Evolutionary conservation across 345 rosid genomes (phyloP).

Genomic region (Arabidopsis suecica): DNA sequence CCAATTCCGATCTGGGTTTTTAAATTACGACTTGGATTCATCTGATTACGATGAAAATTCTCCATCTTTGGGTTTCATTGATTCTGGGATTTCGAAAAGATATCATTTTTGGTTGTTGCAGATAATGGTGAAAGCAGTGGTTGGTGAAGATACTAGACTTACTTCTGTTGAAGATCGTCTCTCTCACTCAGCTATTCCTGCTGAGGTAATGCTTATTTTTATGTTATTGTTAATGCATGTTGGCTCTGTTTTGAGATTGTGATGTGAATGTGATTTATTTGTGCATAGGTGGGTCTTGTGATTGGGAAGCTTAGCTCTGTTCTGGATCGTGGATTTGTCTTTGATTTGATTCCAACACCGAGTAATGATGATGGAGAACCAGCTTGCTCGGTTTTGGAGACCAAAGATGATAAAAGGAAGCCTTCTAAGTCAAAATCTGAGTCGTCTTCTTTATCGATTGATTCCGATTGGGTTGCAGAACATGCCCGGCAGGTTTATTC

Average conservation of each 20-base stretch:
- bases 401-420: slow-evolving; percentile 65
- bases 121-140: slow-evolving; percentile 83
- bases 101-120: background rate
- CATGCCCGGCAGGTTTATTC: slow-evolving; percentile 84
- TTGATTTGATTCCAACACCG: slow-evolving; percentile 84
- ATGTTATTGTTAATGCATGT: background rate
- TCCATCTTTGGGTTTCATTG: background rate
- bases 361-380: slow-evolving; percentile 74
- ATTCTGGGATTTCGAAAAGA: slow-evolving; percentile 8
- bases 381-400: slow-evolving; percentile 67
- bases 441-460: slow-evolving; percentile 64
- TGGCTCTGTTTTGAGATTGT: background rate
- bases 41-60: background rate
- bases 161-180: slow-evolving; percentile 74
- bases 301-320: slow-evolving; percentile 84
- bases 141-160: slow-evolving; percentile 84
- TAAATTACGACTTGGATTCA: background rate
- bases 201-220: slow-evolving; percentile 55
- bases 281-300: slow-evolving; percentile 76
- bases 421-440: slow-evolving; percentile 69
- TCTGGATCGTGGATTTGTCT: slow-evolving; percentile 82
- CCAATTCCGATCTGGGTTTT: slow-evolving; percentile 31
- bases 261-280: slow-evolving; percentile 6
- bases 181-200: slow-evolving; percentile 64
- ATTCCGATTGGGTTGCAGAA: slow-evolving; percentile 88